A percentile compares a stretch with the other conserved stretches of the same genome.
Evolutionary conservation across 345 rosid genomes (phyloP).

Genomic region (Arabidopsis thaliana): TAIR10.1 NC_003074.8:19492001-19492500

Average conservation of each 20-base stretch:
- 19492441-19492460: constrained; percentile 66
- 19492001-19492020: no score
- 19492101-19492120: background rate
- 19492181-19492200: constrained; percentile 11
- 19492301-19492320: constrained; percentile 6
- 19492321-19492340: constrained; percentile 7
- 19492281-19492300: constrained; percentile 5
- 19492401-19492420: constrained; percentile 55
- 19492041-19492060: background rate
- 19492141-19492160: constrained; percentile 2
- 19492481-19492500: constrained; percentile 46
- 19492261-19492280: constrained; percentile 4
- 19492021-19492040: no score
- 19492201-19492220: constrained; percentile 6
- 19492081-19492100: no score
- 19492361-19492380: constrained; percentile 13
- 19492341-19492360: background rate
- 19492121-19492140: background rate
- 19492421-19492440: constrained; percentile 89
- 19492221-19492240: background rate
- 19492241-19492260: constrained; percentile 14
- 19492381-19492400: constrained; percentile 13
- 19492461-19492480: constrained; percentile 69
- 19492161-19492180: background rate
- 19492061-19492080: background rate